Evolutionary conservation across 768 basidiomycete genomes (phyloP).

Genomic region (Pleurotus tuber-regium): DNA sequence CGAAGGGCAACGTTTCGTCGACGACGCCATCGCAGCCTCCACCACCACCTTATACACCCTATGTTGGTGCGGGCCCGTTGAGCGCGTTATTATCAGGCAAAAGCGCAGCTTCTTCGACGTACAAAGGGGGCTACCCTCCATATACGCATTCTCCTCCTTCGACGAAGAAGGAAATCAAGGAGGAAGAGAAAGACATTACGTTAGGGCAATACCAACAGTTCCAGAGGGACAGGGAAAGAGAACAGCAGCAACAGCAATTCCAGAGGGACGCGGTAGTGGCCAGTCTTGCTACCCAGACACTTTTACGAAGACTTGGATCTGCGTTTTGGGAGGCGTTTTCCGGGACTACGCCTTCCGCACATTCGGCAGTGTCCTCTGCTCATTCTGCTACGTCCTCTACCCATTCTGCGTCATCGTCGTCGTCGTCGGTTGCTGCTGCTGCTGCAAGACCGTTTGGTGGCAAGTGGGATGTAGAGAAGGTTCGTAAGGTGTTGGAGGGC

Average conservation of each 20-base stretch:
- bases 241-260: conserved; percentile 23
- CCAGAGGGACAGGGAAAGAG: conserved; percentile 19
- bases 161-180: conserved; percentile 23
- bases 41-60: conserved; percentile 19
- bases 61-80: conserved; percentile 16
- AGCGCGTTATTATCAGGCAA: conserved; percentile 41
- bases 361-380: conserved; percentile 23
- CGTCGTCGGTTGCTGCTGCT: conserved; percentile 12
- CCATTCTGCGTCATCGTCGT: conserved; percentile 10
- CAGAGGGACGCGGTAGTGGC: conserved; percentile 58
- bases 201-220: not conserved
- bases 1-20: conserved; percentile 13
- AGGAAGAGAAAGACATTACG: conserved; percentile 14
- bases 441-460: not conserved
- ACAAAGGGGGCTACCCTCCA: too few species aligned
- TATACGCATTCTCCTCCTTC: conserved; percentile 13
- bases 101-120: conserved; percentile 15
- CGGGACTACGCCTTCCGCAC: conserved; percentile 34
- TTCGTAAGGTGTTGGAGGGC: conserved; percentile 77
- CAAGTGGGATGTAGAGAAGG: conserved; percentile 74
- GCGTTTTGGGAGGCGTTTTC: conserved; percentile 92
- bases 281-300: conserved; percentile 75
- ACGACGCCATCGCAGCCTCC: conserved; percentile 10
- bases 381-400: conserved; percentile 24
- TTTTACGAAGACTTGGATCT: conserved; percentile 63